Evolutionary conservation across 257 asterid species (phyloP), one percentile per base, ranked within the genome.

Genomic region (Gardenia jasminoides): DNA sequence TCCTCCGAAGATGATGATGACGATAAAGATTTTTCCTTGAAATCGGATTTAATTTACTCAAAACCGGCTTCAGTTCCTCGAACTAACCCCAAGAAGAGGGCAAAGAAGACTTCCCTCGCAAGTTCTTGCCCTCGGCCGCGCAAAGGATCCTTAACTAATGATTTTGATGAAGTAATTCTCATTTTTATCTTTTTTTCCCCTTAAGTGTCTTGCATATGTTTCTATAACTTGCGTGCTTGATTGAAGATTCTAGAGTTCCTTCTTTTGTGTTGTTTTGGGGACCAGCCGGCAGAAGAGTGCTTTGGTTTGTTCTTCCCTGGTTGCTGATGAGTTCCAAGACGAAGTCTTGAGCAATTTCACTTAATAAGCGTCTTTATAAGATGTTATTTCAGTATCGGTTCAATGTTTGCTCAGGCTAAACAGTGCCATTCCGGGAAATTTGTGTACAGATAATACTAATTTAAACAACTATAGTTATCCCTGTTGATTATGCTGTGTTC

Each of bases 11-110:
- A 88, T 36, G 58, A 89, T 19, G 89, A 78, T 13, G 90, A 75
- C 26, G 87, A 83, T 48, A 73, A 46, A n/a, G 82, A 74, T 69
- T 80, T 83, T 11, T 31, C n/a, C 15, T 33, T 71, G 75, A 84
- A 80, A 82, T 78, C 82, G 13, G 84, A 79, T 36, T 36, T 36
- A 36, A 36, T 3, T 36, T 36, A 36, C 69, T 73, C 64, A 61
- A 82, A 86, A 69, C 9, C 79, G 15, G 73, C 83, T 50, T 89
- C 97, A 50, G 94, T 88, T 72, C 89, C 97, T 64, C 80, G 86
- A 82, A 85, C 72, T 62, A 88, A 83, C 78, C 88, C 89, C 70
- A 91, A 87, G 85, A 94, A 91, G 87, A 89, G 93, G 83, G 78
- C 85, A 65, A 92, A 85, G 85, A 87, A 77, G 81, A 80, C 64